Conservation (phyloP, 371 early-diverging fungal species). For the Mortierella sp. region DNA sequence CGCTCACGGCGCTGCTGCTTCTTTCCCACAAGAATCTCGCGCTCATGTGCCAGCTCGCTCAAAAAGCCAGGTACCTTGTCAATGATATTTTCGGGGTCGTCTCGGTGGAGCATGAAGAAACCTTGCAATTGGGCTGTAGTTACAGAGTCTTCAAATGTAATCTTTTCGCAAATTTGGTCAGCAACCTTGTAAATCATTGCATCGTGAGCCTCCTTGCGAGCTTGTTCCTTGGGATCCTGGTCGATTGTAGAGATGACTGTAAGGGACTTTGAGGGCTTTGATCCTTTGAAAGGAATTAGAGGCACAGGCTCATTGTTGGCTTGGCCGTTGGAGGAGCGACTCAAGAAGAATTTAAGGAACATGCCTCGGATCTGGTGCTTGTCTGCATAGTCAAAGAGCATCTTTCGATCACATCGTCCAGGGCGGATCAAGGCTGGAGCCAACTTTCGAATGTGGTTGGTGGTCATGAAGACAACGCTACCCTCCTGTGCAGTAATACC, state of each 20-base stretch:
- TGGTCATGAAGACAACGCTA: constrained; percentile 87
- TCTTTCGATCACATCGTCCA: constrained; percentile 88
- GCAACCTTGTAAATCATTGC: constrained; percentile 43
- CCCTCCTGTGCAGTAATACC: constrained; percentile 85
- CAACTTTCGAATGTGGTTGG: constrained; percentile 85
- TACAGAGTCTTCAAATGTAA: constrained; percentile 54
- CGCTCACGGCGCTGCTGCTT: constrained; percentile 41
- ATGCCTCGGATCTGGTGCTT: constrained; percentile 47
- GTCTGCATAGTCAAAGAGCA: constrained; percentile 61
- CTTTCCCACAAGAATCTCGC: constrained; percentile 28
- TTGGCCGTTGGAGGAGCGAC: constrained; percentile 33
- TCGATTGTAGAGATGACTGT: background rate
- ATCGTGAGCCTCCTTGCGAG: constrained; percentile 36
- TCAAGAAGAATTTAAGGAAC: constrained; percentile 64
- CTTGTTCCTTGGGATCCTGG: constrained; percentile 34
- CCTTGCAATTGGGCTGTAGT: constrained; percentile 67
- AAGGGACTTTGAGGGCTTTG: background rate
- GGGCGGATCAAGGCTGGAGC: constrained; percentile 91
- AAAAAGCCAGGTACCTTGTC: constrained; percentile 44
- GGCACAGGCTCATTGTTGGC: constrained; percentile 27
- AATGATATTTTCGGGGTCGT: constrained; percentile 43
- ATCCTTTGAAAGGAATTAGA: background rate
- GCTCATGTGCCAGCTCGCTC: constrained; percentile 37
- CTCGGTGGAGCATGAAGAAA: constrained; percentile 55
- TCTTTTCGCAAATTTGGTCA: constrained; percentile 33